Evolutionary conservation across 371 early-diverging fungal species (phyloP).

Genomic region (Polyrhizophydium stewartii): DNA sequence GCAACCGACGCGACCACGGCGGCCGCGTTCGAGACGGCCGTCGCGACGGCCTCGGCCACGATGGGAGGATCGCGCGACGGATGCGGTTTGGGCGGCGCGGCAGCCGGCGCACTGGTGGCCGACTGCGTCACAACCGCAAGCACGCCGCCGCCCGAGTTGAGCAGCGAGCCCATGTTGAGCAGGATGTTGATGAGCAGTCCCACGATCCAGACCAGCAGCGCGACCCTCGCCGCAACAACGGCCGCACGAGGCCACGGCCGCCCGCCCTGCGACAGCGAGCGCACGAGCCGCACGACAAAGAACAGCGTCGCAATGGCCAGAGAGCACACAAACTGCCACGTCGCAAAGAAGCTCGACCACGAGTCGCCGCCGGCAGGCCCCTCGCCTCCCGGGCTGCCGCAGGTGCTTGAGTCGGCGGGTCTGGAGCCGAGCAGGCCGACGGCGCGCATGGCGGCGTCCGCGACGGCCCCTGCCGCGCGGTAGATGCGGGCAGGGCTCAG

Average conservation of each 20-base stretch:
- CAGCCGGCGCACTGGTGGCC: not conserved
- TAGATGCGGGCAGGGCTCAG: too few relatives aligned
- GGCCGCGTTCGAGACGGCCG: too few relatives aligned
- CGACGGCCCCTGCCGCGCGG: too few relatives aligned
- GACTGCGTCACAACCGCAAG: not conserved
- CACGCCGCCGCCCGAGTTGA: constrained; percentile 2
- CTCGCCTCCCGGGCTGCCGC: too few relatives aligned
- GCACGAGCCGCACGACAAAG: not conserved
- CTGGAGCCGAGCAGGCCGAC: too few relatives aligned
- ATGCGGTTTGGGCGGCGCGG: not conserved
- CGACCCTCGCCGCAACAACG: not conserved
- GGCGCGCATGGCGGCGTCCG: too few relatives aligned
- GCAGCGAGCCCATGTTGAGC: not conserved
- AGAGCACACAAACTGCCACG: not conserved
- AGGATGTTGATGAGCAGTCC: not conserved
- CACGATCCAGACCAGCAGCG: not conserved
- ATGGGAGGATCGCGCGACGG: too few relatives aligned
- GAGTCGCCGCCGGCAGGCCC: too few relatives aligned
- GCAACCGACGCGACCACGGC: not conserved
- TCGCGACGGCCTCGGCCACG: too few relatives aligned
- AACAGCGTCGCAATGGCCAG: not conserved
- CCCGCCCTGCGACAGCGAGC: not conserved
- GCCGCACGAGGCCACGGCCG: not conserved
- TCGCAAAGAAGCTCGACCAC: too few relatives aligned
- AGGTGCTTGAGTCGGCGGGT: too few relatives aligned